These are phyloP conservation scores for Ceratobasidium sp. DNA, from an alignment of 1,284 basidiomycete genomes.

Conservation along the genomic window DNA sequence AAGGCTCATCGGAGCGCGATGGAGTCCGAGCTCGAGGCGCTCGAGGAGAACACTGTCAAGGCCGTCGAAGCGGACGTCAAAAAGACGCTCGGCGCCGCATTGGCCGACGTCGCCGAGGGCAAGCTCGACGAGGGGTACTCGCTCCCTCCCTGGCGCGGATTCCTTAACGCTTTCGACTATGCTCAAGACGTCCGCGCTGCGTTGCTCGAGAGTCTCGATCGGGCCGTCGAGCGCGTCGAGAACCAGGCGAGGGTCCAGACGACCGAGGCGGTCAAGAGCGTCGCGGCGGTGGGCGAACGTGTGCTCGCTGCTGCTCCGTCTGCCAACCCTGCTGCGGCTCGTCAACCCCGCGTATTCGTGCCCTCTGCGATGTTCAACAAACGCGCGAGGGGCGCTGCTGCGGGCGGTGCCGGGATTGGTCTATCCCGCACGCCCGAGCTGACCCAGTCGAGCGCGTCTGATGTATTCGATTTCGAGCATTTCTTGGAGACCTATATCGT, in stretches of 20 bases:
- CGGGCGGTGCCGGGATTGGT: constrained; percentile 79
- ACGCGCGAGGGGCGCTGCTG: constrained; percentile 67
- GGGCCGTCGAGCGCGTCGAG: constrained; percentile 85
- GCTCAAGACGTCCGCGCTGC: constrained; percentile 84
- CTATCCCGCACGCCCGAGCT: constrained; percentile 73
- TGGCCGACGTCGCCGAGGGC: constrained; percentile 84
- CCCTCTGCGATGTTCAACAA: constrained; percentile 95
- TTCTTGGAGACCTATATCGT: constrained; percentile 77
- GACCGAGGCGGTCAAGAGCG: constrained; percentile 74
- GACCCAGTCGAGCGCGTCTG: constrained; percentile 79
- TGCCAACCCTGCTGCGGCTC: constrained; percentile 76
- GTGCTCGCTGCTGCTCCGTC: constrained; percentile 64
- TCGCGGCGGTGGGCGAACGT: constrained; percentile 79
- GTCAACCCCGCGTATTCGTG: constrained; percentile 87
- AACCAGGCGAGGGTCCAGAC: constrained; percentile 84
- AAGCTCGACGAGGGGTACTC: constrained; percentile 63
- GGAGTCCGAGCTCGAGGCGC: constrained; percentile 81
- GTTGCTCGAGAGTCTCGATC: constrained; percentile 86
- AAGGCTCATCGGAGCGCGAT: constrained; percentile 77
- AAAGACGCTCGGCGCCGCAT: constrained; percentile 73
- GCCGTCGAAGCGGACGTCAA: constrained; percentile 70
- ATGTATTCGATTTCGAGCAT: constrained; percentile 91
- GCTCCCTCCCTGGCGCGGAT: constrained; percentile 88
- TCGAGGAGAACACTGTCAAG: constrained; percentile 83
- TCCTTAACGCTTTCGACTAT: constrained; percentile 91